A percentile compares a stretch with the other conserved stretches of the same genome.
Conservation (phyloP, 306 rosid species). For the Luffa acutangula region DNA sequence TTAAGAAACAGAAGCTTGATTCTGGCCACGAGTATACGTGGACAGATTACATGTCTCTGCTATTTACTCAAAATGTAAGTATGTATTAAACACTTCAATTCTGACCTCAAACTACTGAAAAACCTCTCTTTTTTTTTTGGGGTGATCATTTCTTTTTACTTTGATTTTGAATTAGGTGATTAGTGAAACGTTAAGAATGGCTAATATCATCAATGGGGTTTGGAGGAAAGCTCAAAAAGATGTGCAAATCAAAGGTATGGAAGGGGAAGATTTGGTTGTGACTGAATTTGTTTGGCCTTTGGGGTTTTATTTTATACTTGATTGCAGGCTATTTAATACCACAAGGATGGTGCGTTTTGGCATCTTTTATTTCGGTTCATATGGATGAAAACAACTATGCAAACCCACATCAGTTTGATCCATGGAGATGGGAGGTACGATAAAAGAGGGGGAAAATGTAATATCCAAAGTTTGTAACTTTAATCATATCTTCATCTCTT, state of each 20-base stretch:
- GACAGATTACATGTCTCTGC: slow-evolving; percentile 78
- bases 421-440: slow-evolving; percentile 96
- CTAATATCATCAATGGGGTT: slow-evolving; percentile 79
- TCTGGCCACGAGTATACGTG: slow-evolving; percentile 34
- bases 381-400: slow-evolving; percentile 47
- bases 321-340: slow-evolving; percentile 64
- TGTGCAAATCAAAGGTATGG: slow-evolving; percentile 61
- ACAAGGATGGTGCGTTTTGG: slow-evolving; percentile 62
- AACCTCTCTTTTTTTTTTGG: neutral
- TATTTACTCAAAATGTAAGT: slow-evolving; percentile 81
- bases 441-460: neutral
- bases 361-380: slow-evolving; percentile 77
- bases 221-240: slow-evolving; percentile 85
- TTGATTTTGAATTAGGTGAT: slow-evolving; percentile 41
- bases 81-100: neutral
- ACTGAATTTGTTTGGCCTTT: neutral
- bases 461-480: neutral
- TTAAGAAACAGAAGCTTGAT: slow-evolving; percentile 46
- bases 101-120: neutral
- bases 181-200: slow-evolving; percentile 86
- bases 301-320: neutral
- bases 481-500: neutral
- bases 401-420: slow-evolving; percentile 65
- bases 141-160: neutral
- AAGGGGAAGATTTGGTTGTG: neutral